Conservation (phyloP, 2,329 filamentous ascomycete species). For the Endothia cerciana region DNA sequence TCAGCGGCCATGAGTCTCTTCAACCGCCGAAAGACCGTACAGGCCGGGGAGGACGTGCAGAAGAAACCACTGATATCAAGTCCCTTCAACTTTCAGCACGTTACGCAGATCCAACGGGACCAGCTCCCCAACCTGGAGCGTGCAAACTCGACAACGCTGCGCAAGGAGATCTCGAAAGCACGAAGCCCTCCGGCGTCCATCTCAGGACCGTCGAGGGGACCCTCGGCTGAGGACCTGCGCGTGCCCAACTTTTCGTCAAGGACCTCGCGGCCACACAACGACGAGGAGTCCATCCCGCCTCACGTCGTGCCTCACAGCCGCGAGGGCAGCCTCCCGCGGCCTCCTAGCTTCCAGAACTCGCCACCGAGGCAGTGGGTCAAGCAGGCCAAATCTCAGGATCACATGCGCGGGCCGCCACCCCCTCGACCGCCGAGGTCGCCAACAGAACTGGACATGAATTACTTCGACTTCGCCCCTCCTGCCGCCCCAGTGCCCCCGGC, state of each 20-base stretch:
- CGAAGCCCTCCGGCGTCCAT: constrained; percentile 43
- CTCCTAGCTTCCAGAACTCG: constrained; percentile 37
- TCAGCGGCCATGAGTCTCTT: constrained; percentile 43
- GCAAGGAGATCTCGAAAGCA: constrained; percentile 49
- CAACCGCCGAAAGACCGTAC: constrained; percentile 49
- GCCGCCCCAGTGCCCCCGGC: constrained; percentile 49
- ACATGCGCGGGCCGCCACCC: constrained; percentile 48
- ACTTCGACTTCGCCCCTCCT: constrained; percentile 41
- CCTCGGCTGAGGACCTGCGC: constrained; percentile 47
- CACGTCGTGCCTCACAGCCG: constrained; percentile 30
- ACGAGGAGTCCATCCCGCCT: constrained; percentile 24
- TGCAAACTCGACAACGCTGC: constrained; percentile 46
- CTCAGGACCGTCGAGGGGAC: constrained; percentile 42
- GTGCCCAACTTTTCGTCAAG: constrained; percentile 56
- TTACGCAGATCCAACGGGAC: constrained; percentile 61
- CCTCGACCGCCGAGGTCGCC: constrained; percentile 57
- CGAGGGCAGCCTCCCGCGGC: constrained; percentile 31
- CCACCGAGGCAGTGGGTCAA: constrained; percentile 45
- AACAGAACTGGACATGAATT: constrained; percentile 36
- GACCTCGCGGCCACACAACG: constrained; percentile 27
- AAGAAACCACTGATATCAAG: constrained; percentile 61
- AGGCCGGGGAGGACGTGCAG: constrained; percentile 37
- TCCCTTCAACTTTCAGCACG: constrained; percentile 70
- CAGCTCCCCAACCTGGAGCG: constrained; percentile 47
- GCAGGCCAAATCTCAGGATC: constrained; percentile 54